Evolutionary conservation across 495 filamentous ascomycete species (phyloP), one percentile per base, ranked within the genome.

Genomic region (Penicillium diatomitis): DNA sequence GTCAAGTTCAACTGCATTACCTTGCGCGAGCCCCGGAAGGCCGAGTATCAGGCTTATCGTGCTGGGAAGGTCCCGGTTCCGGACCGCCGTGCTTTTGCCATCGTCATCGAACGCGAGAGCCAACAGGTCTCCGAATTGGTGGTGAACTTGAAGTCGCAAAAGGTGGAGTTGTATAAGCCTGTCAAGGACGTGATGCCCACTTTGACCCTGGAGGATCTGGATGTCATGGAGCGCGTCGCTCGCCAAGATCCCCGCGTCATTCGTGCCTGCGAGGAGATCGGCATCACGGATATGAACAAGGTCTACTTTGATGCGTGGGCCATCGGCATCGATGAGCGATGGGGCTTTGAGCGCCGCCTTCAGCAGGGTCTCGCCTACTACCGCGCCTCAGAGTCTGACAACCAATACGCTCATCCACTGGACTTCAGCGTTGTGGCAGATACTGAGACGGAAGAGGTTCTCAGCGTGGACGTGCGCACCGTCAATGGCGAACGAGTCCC

Each of bases 391-490:
- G 67, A 66, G 38, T 76, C 77, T 38, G 66, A 69, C 47, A 69
- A 69, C 49, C 66, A 69, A 41, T 69, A 69, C 42, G 66, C 66
- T 6, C 66, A 69, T 46, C 66, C 66, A 37, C 55, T 69, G 29
- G 66, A 69, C 41, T 69, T 69, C 54, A 52, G 51, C 6, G 52
- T 69, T 44, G 60, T 67, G 2, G 63, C 56, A 33, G 64, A 69
- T 56, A 95, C 88, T 53, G 88, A 94, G 78, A 90, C 84, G 50
- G 88, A 95, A 68, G 88, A 95, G 72, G 85, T 95, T 47, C 84
- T 95, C 60, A 88, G 87, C 60, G 88, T 94, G 75, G 87, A 92
- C 71, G 83, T 89, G 50, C 86, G 88, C 66, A 82, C 86, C 58
- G 92, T 95, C 67, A 84, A 85, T 8, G 72, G 68, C 2, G 81